Evolutionary conservation across 208 protist species (phyloP), one percentile per base, ranked within the genome.

Genomic region (Acanthamoeba lenticulata): DNA sequence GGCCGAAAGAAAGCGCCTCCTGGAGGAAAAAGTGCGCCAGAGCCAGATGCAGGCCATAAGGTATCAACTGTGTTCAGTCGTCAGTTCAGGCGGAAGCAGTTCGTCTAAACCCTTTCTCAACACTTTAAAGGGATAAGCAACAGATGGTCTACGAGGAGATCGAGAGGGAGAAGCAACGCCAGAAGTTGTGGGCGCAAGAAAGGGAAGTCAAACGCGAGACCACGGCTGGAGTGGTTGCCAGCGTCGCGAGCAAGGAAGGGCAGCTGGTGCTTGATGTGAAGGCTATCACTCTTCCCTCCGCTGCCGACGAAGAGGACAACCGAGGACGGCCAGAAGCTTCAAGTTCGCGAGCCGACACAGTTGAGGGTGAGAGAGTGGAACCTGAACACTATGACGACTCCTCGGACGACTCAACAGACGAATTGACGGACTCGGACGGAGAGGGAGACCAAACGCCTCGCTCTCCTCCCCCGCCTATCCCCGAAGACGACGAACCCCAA

Each of bases 111-210:
- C 0, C 2, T 60, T 60, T 24, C 6, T 60, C 52, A 21, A 29
- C 52, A 27, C 19, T 24, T 60, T 60, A 15, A 60, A 83, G 72
- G 40, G 72, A 83, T 27, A 83, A 83, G 40, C 34, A 83, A 34
- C 34, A 83, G 72, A 83, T 83, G 72, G 72, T 83, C 19, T 83
- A 83, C 21, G 72, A 83, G 42, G 72, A 83, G 36, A 83, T 83
- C 72, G 72, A 42, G 24, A 29, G 72, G 5, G 72, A 83, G 72
- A 83, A 83, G 72, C 72, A 83, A 38, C 7, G 72, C 0, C 72
- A 83, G 72, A 9, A 38, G 1, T 27, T 83, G 72, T 83, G 72
- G 72, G 72, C 72, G 38, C 38, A 83, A 27, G 72, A 83, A n/a
- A 38, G 49, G 40, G 44, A 42, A 17, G 11, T 27, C 42, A 6